Conservation (phyloP, 202 grass and related monocot species). For the Panicum hallii region DNA sequence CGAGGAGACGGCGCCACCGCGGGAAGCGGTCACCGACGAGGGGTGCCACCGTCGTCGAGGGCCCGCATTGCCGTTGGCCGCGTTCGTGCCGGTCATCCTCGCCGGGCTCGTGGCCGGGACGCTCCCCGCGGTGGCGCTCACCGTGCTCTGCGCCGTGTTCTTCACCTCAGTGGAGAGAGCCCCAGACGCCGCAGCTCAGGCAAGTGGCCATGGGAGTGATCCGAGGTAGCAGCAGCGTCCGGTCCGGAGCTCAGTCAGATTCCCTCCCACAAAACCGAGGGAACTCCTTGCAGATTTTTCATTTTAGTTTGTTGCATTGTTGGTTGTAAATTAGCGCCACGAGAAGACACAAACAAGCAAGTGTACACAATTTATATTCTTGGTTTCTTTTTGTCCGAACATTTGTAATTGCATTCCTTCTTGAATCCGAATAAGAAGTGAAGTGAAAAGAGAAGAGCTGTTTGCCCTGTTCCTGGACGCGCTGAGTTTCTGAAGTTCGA, state of each 20-base stretch:
- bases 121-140: slow-evolving; percentile 60
- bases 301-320: neutral
- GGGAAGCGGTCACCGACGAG: neutral
- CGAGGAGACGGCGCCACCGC: neutral
- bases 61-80: slow-evolving; percentile 34
- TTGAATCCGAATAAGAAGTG: slow-evolving; percentile 44
- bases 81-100: slow-evolving; percentile 52
- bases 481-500: neutral
- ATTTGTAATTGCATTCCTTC: slow-evolving; percentile 44
- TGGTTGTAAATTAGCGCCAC: slow-evolving; percentile 34
- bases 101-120: slow-evolving; percentile 71
- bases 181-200: neutral
- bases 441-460: neutral
- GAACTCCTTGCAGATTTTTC: neutral
- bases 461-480: neutral
- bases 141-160: slow-evolving; percentile 57
- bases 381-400: neutral
- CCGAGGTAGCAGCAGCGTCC: slow-evolving; percentile 13
- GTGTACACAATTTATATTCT: neutral
- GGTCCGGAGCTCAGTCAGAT: neutral
- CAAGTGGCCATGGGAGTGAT: neutral
- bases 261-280: slow-evolving; percentile 18
- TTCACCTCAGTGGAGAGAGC: slow-evolving; percentile 38
- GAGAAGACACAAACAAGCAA: neutral
- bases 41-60: neutral